These are phyloP conservation scores for Hemileia vastatrix DNA, from an alignment of 1,284 basidiomycete genomes.

Conservation along the genomic window DNA sequence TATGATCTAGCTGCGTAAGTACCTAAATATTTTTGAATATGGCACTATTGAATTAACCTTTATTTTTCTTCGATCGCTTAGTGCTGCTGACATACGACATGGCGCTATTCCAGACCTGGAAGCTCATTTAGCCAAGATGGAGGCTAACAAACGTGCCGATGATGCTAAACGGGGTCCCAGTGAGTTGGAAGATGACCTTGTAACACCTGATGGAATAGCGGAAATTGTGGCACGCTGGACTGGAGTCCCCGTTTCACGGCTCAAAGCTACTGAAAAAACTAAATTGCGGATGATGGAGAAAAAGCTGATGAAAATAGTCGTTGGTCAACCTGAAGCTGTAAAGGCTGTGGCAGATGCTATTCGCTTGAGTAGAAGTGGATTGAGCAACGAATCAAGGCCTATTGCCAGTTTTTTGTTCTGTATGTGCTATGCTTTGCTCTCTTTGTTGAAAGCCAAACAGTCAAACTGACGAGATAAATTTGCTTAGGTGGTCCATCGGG, in stretches of 20 bases:
- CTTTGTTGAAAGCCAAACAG: constrained; percentile 28
- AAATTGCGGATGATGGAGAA: constrained; percentile 51
- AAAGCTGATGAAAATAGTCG: constrained; percentile 45
- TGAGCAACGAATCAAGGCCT: constrained; percentile 51
- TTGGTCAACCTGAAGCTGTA: constrained; percentile 49
- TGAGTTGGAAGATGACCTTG: constrained; percentile 40
- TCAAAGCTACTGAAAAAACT: constrained; percentile 42
- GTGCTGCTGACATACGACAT: constrained; percentile 71
- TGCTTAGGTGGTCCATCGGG: constrained; percentile 40
- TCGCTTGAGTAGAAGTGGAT: constrained; percentile 52
- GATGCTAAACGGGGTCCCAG: constrained; percentile 40
- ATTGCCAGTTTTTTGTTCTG: constrained; percentile 52
- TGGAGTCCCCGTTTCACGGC: constrained; percentile 45
- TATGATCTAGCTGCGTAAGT: constrained; percentile 46
- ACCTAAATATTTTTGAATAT: background rate
- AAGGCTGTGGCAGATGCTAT: constrained; percentile 53
- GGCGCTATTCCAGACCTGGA: constrained; percentile 90
- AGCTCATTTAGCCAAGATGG: constrained; percentile 54
- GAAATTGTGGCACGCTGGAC: constrained; percentile 52
- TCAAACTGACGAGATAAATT: background rate
- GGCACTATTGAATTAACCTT: background rate
- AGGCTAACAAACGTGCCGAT: constrained; percentile 49
- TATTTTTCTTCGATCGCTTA: constrained; percentile 48
- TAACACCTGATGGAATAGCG: constrained; percentile 51
- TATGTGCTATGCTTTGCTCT: constrained; percentile 38